A percentile compares a stretch with the other conserved stretches of the same genome.
phyloP scores from a whole-genome alignment of 1,284 basidiomycete genomes.

The Cryptococcus amylolentus region DNA sequence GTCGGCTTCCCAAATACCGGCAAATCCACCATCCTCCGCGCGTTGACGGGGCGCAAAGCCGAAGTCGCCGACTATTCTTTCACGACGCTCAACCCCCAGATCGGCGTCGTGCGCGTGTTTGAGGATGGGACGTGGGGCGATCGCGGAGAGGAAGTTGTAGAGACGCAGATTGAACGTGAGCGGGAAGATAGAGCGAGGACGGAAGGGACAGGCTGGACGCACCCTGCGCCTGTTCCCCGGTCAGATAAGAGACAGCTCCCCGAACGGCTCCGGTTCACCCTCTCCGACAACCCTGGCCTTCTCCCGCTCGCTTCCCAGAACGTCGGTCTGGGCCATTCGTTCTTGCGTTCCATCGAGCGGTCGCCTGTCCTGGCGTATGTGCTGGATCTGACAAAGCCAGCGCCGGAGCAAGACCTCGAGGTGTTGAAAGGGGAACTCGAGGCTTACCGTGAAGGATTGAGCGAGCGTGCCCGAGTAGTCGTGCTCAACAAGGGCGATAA shows the following conservation, averaged over 20 bases:
- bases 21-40: slow-evolving; percentile 77
- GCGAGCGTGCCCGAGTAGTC: slow-evolving; percentile 69
- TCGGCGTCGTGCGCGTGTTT: slow-evolving; percentile 85
- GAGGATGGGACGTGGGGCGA: slow-evolving; percentile 70
- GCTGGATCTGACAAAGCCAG: slow-evolving; percentile 70
- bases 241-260: neutral
- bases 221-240: neutral
- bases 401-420: slow-evolving; percentile 71
- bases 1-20: slow-evolving; percentile 93
- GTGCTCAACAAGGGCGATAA: slow-evolving; percentile 94
- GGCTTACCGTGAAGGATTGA: slow-evolving; percentile 75
- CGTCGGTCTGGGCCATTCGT: slow-evolving; percentile 89
- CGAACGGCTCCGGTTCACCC: slow-evolving; percentile 81
- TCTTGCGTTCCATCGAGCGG: slow-evolving; percentile 88
- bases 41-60: slow-evolving; percentile 80
- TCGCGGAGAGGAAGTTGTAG: slow-evolving; percentile 54
- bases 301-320: slow-evolving; percentile 80
- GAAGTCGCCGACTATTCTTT: slow-evolving; percentile 90
- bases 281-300: slow-evolving; percentile 96
- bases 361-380: slow-evolving; percentile 88
- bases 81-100: slow-evolving; percentile 90
- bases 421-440: slow-evolving; percentile 77
- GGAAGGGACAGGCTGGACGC: slow-evolving; percentile 23
- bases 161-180: slow-evolving; percentile 63
- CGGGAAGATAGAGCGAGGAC: slow-evolving; percentile 47